Evolutionary conservation across 1,139 yeast genomes (phyloP).

Genomic region (Yamadazyma epiphylla): DNA sequence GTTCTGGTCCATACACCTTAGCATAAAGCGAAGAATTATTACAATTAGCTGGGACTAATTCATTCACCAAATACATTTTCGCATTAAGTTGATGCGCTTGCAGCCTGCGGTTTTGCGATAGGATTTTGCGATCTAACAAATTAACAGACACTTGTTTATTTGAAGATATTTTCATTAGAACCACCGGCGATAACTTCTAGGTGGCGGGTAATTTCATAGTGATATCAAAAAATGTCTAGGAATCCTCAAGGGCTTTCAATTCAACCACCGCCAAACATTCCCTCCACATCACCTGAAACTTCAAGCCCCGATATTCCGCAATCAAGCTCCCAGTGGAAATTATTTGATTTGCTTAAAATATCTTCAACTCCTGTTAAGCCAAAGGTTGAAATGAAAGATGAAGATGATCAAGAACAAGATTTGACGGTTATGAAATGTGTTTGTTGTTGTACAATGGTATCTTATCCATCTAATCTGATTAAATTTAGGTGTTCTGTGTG

Average conservation of each 20-base stretch:
- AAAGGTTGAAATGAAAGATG: constrained; percentile 4
- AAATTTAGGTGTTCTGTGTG: constrained; percentile 60
- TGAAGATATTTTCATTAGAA: no score
- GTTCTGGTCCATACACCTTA: constrained; percentile 7
- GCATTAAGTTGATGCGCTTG: no score
- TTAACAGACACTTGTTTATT: no score
- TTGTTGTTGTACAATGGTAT: constrained; percentile 63
- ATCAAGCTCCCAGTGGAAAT: constrained; percentile 17
- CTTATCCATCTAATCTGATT: constrained; percentile 40
- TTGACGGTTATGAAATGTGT: constrained; percentile 25
- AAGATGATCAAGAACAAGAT: constrained; percentile 8
- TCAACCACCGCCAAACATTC: constrained; percentile 3
- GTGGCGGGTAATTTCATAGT: no score
- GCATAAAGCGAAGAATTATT: constrained; percentile 14
- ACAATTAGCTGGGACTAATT: constrained; percentile 15
- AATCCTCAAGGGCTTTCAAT: background rate
- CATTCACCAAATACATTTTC: constrained; percentile 19
- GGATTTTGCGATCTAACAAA: no score
- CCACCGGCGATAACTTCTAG: no score
- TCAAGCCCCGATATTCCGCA: constrained; percentile 12
- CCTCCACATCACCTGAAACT: constrained; percentile 2
- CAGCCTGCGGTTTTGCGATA: no score
- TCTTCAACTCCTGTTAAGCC: constrained; percentile 6
- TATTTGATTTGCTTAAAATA: constrained; percentile 20
- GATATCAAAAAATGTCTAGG: constrained; percentile 1